These are phyloP conservation scores for Dalbergia cochinchinensis DNA, from an alignment of 306 rosid species.

Conservation along the genomic window DNA sequence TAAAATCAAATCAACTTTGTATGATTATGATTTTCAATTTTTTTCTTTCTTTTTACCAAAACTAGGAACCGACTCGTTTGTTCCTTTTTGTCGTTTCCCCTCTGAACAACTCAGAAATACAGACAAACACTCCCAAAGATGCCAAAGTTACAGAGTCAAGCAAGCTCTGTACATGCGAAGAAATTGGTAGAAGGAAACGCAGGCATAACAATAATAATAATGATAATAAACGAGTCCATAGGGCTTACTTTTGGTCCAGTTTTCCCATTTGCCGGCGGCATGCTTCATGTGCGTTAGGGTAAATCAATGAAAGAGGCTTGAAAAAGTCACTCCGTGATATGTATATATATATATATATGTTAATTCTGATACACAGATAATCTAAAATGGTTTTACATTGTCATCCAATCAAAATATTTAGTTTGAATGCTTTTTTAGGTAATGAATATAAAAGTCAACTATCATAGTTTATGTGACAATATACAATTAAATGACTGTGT, in stretches of 20 bases:
- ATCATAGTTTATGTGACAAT: too few species aligned
- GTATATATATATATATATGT: too few species aligned
- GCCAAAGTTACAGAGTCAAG: slow-evolving; percentile 3
- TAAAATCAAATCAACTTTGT: not conserved
- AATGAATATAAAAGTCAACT: too few species aligned
- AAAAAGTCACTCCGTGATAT: not conserved
- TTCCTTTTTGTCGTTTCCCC: not conserved
- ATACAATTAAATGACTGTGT: too few species aligned
- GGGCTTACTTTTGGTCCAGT: slow-evolving; percentile 1
- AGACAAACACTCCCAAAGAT: not conserved
- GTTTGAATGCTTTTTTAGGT: too few species aligned
- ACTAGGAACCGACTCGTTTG: not conserved
- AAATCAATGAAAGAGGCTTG: slow-evolving; percentile 1
- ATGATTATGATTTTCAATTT: not conserved
- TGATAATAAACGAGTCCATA: not conserved
- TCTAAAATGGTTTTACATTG: too few species aligned
- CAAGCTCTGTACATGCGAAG: not conserved
- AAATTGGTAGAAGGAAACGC: not conserved
- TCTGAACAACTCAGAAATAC: not conserved
- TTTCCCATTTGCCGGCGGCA: slow-evolving; percentile 33
- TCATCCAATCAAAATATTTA: too few species aligned
- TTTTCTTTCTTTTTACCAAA: not conserved
- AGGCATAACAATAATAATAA: not conserved
- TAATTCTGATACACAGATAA: too few species aligned
- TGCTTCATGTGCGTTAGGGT: slow-evolving; percentile 38